Evolutionary conservation across 371 early-diverging fungal species (phyloP), one percentile per base, ranked within the genome.

Genomic region (Synchytrium microbalum): DNA sequence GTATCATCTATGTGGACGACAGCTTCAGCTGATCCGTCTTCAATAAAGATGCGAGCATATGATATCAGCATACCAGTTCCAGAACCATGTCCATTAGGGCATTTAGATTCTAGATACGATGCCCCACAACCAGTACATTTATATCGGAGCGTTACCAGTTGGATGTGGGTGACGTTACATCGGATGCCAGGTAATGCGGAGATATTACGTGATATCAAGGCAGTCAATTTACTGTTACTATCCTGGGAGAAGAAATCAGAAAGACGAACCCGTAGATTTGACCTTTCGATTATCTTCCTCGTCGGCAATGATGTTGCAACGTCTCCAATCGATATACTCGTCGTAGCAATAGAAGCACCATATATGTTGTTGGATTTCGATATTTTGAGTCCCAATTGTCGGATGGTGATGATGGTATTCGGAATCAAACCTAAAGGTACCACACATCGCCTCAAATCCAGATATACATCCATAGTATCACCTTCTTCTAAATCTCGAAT

Each of bases 21-120:
- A 16, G 64, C 68, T 52, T 68, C 68, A 5, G 58, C 38, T 0
- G 69, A 61, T 14, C 69, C 69, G 38, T 68, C 69, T 25, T 64
- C 59, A 5, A 62, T 64, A 32, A 61, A 64, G 24, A 53, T 28
- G 1, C 68, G 52, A 16, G 59, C 62, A 19, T 24, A 33, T 14
- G 55, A 53, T 24, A 57, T 23, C 33, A 60, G 23, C 30, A n/a
- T 30, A 14, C 56, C 32, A 55, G 52, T 57, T 3, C 28, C 52
- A 27, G 61, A 27, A 2, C 32, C 23, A 33, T 62, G 62, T 24
- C 32, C 54, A 58, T 67, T 61, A 16, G 52, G 59, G 28, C 67
- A 67, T 19, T 23, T 23, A 23, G 19, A 25, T 5, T n/a, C 38
- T 16, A 59, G 62, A 2, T 58, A 1, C 38, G 8, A 14, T 5